These are phyloP conservation scores for Gynostemma pentaphyllum DNA, from an alignment of 306 rosid genomes.

Conservation along the genomic window DNA sequence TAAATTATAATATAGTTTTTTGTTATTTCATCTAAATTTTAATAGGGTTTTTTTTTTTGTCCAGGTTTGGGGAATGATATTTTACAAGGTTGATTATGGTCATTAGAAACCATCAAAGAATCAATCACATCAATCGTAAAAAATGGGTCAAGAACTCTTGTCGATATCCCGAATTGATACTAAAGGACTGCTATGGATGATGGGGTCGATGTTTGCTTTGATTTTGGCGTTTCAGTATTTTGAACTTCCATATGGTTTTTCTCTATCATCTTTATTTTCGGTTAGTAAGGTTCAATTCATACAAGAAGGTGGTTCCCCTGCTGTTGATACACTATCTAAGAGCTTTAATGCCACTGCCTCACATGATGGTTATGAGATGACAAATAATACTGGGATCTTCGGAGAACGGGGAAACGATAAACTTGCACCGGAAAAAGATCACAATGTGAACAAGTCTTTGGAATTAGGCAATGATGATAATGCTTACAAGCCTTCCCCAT, in stretches of 20 bases:
- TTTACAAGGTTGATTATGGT: conserved; percentile 35
- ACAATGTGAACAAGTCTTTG: conserved; percentile 16
- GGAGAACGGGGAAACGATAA: conserved; percentile 15
- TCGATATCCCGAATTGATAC: conserved; percentile 30
- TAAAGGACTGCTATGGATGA: conserved; percentile 43
- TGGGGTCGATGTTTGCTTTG: conserved; percentile 35
- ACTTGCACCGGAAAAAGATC: conserved; percentile 12
- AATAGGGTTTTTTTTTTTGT: conserved; percentile 5
- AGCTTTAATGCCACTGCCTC: conserved; percentile 12
- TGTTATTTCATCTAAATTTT: neutral
- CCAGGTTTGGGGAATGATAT: conserved; percentile 11
- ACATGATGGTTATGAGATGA: conserved; percentile 10
- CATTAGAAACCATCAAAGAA: conserved; percentile 16
- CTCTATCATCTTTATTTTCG: conserved; percentile 30
- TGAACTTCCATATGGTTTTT: conserved; percentile 33
- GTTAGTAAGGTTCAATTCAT: conserved; percentile 15
- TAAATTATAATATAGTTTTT: neutral
- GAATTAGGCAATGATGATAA: conserved; percentile 20
- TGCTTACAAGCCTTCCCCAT: conserved; percentile 3
- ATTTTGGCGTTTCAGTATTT: conserved; percentile 39
- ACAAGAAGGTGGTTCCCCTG: conserved; percentile 17
- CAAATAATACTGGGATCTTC: conserved; percentile 15
- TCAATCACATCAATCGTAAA: conserved; percentile 12
- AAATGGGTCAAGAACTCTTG: conserved; percentile 45
- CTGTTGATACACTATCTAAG: conserved; percentile 16